These are phyloP conservation scores for Globisporangium spiculum DNA, from an alignment of 352 stramenopile species.

Conservation along the genomic window DNA sequence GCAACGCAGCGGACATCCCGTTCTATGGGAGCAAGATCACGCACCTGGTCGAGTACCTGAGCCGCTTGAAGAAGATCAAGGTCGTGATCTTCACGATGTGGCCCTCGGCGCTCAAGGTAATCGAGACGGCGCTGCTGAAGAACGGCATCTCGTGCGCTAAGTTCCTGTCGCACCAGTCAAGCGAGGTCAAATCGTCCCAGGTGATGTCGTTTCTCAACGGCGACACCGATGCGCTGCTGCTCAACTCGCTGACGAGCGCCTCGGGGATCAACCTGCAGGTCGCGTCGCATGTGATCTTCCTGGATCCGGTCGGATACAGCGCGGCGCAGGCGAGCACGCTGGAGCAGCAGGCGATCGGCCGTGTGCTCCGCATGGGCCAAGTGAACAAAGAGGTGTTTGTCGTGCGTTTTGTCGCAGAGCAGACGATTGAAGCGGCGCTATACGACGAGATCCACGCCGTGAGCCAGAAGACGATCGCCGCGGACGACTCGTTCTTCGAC, in stretches of 20 bases:
- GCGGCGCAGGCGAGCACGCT: conserved; percentile 70
- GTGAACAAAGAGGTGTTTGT: conserved; percentile 65
- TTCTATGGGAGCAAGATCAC: conserved; percentile 77
- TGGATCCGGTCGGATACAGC: conserved; percentile 72
- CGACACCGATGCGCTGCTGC: conserved; percentile 64
- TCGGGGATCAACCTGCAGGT: conserved; percentile 85
- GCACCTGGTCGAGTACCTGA: conserved; percentile 63
- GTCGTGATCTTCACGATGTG: conserved; percentile 88
- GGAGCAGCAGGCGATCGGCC: conserved; percentile 81
- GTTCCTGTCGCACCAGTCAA: conserved; percentile 76
- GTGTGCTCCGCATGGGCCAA: conserved; percentile 85
- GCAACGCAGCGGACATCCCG: conserved; percentile 22
- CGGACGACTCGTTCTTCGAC: conserved; percentile 71
- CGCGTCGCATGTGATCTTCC: conserved; percentile 78
- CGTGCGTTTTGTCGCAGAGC: conserved; percentile 68
- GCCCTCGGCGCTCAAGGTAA: conserved; percentile 54
- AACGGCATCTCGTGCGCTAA: conserved; percentile 60
- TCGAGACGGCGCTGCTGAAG: conserved; percentile 56
- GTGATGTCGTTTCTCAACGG: conserved; percentile 63
- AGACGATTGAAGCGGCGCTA: conserved; percentile 68
- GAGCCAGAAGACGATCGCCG: conserved; percentile 34
- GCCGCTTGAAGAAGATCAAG: conserved; percentile 44
- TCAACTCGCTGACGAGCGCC: conserved; percentile 79
- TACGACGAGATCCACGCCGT: conserved; percentile 75
- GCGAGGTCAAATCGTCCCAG: conserved; percentile 72